Evolutionary conservation across 2,329 filamentous ascomycete species (phyloP).

Genomic region (Calonectria ilicicola): DNA sequence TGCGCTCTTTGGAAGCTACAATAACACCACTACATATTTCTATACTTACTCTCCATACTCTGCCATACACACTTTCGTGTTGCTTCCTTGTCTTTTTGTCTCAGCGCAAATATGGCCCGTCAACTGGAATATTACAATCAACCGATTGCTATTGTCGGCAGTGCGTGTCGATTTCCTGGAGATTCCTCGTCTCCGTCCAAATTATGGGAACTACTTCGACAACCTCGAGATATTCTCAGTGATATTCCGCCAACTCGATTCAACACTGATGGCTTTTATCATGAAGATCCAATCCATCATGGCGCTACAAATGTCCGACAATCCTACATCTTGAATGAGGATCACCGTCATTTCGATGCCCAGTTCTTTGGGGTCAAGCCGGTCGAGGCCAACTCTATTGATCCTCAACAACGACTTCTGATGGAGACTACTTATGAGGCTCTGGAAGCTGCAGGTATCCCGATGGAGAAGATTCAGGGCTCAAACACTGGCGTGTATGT

Average conservation of each 20-base stretch:
- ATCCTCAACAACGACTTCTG: conserved; percentile 48
- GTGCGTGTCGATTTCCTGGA: not conserved
- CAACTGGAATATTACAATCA: not conserved
- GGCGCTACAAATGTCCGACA: conserved; percentile 45
- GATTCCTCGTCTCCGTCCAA: not conserved
- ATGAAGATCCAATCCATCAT: conserved; percentile 34
- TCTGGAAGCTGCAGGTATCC: conserved; percentile 16
- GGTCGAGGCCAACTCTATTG: conserved; percentile 40
- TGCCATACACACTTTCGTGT: not conserved
- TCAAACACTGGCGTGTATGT: conserved; percentile 34
- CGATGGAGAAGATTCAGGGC: conserved; percentile 7
- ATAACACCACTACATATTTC: not conserved
- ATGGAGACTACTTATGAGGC: conserved; percentile 52
- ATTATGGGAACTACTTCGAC: not conserved
- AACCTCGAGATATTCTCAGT: not conserved
- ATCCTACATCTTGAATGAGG: conserved; percentile 38
- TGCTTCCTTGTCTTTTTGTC: not conserved
- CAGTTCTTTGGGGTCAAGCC: conserved; percentile 30
- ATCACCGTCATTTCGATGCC: conserved; percentile 36
- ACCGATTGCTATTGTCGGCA: not conserved
- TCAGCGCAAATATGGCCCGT: not conserved
- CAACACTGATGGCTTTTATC: conserved; percentile 30
- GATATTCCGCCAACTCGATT: conserved; percentile 20
- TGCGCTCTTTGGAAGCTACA: not conserved
- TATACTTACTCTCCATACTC: not conserved